Base-by-base conservation (phyloP, 2,329 filamentous ascomycete genomes). In the Claviceps monticola region DNA sequence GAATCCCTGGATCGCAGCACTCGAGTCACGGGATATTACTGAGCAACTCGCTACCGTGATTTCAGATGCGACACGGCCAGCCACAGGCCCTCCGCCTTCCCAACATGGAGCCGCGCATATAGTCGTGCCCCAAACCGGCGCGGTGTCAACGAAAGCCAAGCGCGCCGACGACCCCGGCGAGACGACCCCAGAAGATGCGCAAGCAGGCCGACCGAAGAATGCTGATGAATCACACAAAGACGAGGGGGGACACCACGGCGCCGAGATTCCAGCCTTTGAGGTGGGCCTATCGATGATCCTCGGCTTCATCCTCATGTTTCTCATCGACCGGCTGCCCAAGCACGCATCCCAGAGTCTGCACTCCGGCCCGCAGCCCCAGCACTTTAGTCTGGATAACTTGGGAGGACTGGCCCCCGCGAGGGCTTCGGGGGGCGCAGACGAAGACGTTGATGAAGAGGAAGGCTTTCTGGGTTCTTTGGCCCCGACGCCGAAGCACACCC, bases 251-350 rank as follows among this genome's bases (percentile, higher is more conserved):
- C 58, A 65, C 23, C 4, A 64, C 19, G 8, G 43, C 46, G 45
- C 54, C 8, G 70, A 73, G 45, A 67, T 80, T 72, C 78, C 89
- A 66, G 74, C 78, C 0, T 81, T 83, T 57, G 93, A 87, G 68
- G 86, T 98, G 53, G 93, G 93, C 5, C 75, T 97, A 51, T 88
- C 90, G 2, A 73, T 98, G 49, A 81, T 95, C 51, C 72, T 87
- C 16, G 93, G 93, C 13, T 98, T 97, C 67, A 82, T 95, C 53
- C 77, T 96, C 57, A 98, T 98, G 93, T 97, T 95, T 64, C 78
- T 98, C 21, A 85, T 98, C 62, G 91, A 98, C 68, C 83, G 87
- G 49, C 69, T 95, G 8, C 88, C 89, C 7, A 80, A 82, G 42
- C 85, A 89, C 63, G 80, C 83, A 5, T 77, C 78, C 1, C 76